These are phyloP conservation scores for Wickerhamomyces sp. DNA, from an alignment of 1,139 yeast genomes.

Conservation along the genomic window DNA sequence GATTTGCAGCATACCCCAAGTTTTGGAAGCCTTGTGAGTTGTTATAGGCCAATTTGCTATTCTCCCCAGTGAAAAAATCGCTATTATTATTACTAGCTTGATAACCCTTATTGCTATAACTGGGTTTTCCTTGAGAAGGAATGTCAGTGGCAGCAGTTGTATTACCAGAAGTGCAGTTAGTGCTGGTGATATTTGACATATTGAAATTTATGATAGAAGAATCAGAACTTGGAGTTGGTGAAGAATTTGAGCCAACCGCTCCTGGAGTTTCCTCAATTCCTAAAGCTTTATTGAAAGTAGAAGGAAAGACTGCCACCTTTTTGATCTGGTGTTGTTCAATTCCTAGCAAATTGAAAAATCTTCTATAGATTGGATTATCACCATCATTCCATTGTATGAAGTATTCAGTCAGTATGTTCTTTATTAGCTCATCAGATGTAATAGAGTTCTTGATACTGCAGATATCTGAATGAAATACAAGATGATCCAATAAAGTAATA, in stretches of 20 bases:
- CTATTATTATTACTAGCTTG: neutral
- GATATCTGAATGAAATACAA: conserved; percentile 26
- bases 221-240: conserved; percentile 11
- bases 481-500: conserved; percentile 28
- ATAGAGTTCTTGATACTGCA: conserved; percentile 13
- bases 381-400: conserved; percentile 33
- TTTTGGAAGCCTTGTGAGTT: too few species aligned
- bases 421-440: conserved; percentile 23
- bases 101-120: neutral
- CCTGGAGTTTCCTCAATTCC: conserved; percentile 5
- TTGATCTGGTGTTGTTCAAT: neutral
- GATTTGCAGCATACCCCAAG: too few species aligned
- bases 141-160: conserved; percentile 1
- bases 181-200: neutral
- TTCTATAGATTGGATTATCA: conserved; percentile 6
- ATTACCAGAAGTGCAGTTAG: conserved; percentile 3
- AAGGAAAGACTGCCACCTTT: conserved; percentile 4
- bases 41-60: neutral
- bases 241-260: neutral
- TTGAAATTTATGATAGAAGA: conserved; percentile 4
- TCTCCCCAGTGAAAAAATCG: neutral
- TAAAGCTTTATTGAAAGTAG: conserved; percentile 3
- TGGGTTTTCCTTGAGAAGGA: conserved; percentile 1
- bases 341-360: conserved; percentile 3
- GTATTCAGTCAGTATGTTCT: conserved; percentile 24